Percentiles rank a stretch among this genome's conserved stretches.
Evolutionary conservation across 225 moss, liverwort and hornwort genomes (phyloP).

Genomic region (Polytrichum commune): DNA sequence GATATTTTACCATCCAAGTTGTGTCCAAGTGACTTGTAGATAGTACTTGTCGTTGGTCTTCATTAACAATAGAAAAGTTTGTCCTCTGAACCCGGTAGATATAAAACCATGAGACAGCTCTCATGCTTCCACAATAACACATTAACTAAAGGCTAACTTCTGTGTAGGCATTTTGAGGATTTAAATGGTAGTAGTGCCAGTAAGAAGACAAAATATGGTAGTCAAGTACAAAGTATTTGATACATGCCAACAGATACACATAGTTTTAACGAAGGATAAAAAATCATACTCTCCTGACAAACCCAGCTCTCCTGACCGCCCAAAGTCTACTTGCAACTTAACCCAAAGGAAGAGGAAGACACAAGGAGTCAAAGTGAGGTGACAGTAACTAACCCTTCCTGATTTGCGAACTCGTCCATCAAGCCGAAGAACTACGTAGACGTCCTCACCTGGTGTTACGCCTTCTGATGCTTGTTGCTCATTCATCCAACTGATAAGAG

Average conservation of each 20-base stretch:
- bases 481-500: conserved; percentile 65
- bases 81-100: not conserved
- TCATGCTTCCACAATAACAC: too few species aligned
- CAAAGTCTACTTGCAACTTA: not conserved
- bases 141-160: too few species aligned
- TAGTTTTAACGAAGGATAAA: too few species aligned
- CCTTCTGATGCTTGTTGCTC: conserved; percentile 81
- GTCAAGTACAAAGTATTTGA: too few species aligned
- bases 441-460: conserved; percentile 73
- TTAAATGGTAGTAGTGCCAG: too few species aligned
- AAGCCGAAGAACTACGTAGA: conserved; percentile 69
- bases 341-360: not conserved
- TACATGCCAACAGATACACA: too few species aligned
- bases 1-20: not conserved
- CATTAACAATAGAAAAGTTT: not conserved
- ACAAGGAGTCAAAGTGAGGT: conserved; percentile 4
- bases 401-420: conserved; percentile 82
- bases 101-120: too few species aligned
- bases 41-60: not conserved
- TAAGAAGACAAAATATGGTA: too few species aligned
- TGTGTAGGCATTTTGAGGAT: too few species aligned
- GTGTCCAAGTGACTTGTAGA: not conserved
- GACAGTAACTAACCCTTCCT: conserved; percentile 58
- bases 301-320: too few species aligned
- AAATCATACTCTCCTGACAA: too few species aligned